Base-by-base conservation (phyloP, 176 grass and related monocot genomes). In the Hordeum marinum region DNA sequence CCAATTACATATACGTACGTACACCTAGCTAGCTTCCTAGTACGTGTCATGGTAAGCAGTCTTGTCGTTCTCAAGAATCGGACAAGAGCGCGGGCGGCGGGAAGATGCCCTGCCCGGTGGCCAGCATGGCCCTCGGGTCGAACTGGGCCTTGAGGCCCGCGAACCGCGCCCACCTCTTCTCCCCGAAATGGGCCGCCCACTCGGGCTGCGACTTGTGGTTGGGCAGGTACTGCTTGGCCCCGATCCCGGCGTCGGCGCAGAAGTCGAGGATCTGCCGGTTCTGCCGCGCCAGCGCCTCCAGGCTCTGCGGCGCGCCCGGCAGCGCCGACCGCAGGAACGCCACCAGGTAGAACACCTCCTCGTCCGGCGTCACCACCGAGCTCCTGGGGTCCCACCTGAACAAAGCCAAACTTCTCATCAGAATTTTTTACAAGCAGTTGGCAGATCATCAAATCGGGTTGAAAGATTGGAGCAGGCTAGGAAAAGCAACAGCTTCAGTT, bases 281-380 rank as follows among this genome's bases (percentile, higher is more conserved):
- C 90, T 99, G 96, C 14, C 54, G 63, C 26, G 18, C 91, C 52
- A 99, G 83, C 40, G 84, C 79, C 34, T 88, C 88, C 0, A 99
- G 46, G 70, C 60, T 96, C 63, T 88, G 84, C 37, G 81, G 79
- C 43, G 84, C 84, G 63, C 86, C 84, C 0, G 91, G 93, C 54
- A 96, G 35, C 21, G 91, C 96, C 24, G 91, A 99, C 68, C 93
- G 86, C 27, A 96, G 85, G 86, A 99, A 96, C 42, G 90, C 93
- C 65, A 96, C 96, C 72, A 99, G 85, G 88, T 99, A 99, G 91
- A 99, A 99, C 74, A 96, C 84, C 10, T 94, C 90, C 84, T 99
- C 96, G 26, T 94, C 91, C 3, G 96, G 96, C 20, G 86, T 99
- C 60, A 96, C 93, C 41, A 59, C 93, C 3, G 96, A 89, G 88